Evolutionary conservation across 306 rosid genomes (phyloP), one percentile per base, ranked within the genome.

Genomic region (Hippophae rhamnoides): DNA sequence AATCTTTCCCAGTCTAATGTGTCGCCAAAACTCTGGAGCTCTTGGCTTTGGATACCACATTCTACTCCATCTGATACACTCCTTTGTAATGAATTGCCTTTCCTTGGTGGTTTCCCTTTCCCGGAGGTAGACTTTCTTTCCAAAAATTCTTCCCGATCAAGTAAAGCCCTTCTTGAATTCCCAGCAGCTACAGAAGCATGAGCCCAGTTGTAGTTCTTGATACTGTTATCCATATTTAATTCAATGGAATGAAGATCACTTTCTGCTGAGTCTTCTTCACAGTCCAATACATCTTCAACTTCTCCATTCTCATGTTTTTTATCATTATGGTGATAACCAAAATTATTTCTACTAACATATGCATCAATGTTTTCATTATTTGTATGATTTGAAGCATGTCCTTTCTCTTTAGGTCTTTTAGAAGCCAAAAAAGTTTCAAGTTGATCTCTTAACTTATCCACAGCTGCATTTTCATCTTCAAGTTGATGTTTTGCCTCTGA

Each of bases 221-320:
- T 74, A 72, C 71, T 83, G 81, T 78, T 92, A 73, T 89, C 99
- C 90, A 86, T 82, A 68, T 87, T 86, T 71, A 93, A 67, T 69
- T 93, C 99, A 62, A 86, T 83, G 42, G 97, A 93, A 79, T 89
- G 94, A 70, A 93, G 81, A 71, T 93, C 99, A 65, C 95, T 93
- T 60, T 93, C 95, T 50, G 80, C 89, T 9, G 86, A 88, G 65
- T 82, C 96, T 63, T 84, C 96, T 76, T 74, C 84, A 3, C 79
- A 81, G 67, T 83, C 94, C 54, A 70, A 74, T 51, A 82, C 86
- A 54, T 88, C 80, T 54, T 82, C 95, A 43, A 88, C 95, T 74
- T 82, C 97, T 54, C 97, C 89, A 47, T 80, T 89, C 49, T 79
- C 95, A 7, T 83, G 89, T 74, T 73, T 76, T 65, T 74, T 81